Base-by-base conservation (phyloP, 345 rosid genomes). In the Hypericum androsaemum region DNA sequence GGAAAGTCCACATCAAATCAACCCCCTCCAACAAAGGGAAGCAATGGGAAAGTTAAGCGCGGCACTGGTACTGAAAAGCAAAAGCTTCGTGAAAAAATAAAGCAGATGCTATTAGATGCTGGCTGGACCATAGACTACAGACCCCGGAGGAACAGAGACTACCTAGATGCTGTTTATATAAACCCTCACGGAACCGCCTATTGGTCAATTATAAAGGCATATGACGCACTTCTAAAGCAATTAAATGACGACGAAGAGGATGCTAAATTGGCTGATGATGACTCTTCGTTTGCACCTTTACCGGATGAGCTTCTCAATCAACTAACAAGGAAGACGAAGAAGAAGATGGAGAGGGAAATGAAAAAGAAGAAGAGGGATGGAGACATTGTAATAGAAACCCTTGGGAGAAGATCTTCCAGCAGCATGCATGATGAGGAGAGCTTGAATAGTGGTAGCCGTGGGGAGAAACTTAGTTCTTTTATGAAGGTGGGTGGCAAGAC, bases 31-130 rank as follows among this genome's bases (percentile, higher is more conserved):
- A 45, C 66, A 10, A 65, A 50, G 67, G 53, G 8, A 53, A 77
- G 67, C 59, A 86, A 80, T 43, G 84, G 76, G 35, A 84, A 73
- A 70, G 66, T 59, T 61, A 87, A 62, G 79, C 95, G 92, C 40
- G 95, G 96, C 52, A 68, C 82, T 52, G 95, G 98, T 61, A 90
- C 98, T 8, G 92, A 84, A 66, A 90, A 90, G 63, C 98, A 90
- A 68, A 84, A 83, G 58, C 66, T 90, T 59, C 94, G 96, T 7
- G 98, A 90, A 70, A 66, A 68, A 38, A 82, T 90, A 39, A 82
- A 84, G 69, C 84, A 59, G 40, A 87, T 90, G 96, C 71, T 67
- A 51, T 53, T 61, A 49, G 42, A 56, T 61, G 58, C 71, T 45
- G 66, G 71, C 17, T 67, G 71, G 71, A 56, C 61, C 13, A 67